Percentiles rank a stretch among this genome's conserved stretches.
Evolutionary conservation across 192 early-diverging fungal species (phyloP).

Genomic region (Phycomyces blakesleeanus): DNA sequence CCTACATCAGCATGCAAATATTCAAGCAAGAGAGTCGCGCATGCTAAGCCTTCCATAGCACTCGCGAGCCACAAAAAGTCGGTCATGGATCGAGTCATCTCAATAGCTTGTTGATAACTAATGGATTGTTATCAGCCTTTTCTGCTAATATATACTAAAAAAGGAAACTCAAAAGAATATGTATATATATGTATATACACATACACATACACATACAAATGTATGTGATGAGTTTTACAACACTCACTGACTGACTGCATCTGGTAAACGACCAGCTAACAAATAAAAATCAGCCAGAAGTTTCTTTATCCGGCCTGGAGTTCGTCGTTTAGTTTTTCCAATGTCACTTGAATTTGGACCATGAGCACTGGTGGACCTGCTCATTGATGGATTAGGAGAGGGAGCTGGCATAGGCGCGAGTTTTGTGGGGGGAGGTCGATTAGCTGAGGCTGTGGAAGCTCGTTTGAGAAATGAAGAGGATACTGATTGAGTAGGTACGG

Average conservation of each 20-base stretch:
- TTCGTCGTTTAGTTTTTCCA: slow-evolving; percentile 51
- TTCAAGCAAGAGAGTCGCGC: slow-evolving; percentile 55
- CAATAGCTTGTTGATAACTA: slow-evolving; percentile 67
- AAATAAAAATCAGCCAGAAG: slow-evolving; percentile 73
- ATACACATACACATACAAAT: too few species aligned
- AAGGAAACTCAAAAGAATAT: too few species aligned
- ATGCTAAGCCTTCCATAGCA: slow-evolving; percentile 66
- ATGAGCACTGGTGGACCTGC: slow-evolving; percentile 34
- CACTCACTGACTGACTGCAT: slow-evolving; percentile 61
- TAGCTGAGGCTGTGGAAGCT: slow-evolving; percentile 5
- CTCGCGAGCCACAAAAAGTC: slow-evolving; percentile 78
- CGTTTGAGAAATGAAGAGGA: slow-evolving; percentile 27
- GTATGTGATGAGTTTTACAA: background rate
- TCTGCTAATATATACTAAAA: too few species aligned
- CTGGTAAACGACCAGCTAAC: slow-evolving; percentile 69
- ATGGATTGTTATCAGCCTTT: background rate
- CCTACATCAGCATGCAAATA: slow-evolving; percentile 58
- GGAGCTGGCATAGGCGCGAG: slow-evolving; percentile 15
- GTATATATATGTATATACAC: too few species aligned
- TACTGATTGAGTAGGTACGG: slow-evolving; percentile 3
- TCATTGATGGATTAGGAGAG: slow-evolving; percentile 45
- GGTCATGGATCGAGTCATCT: slow-evolving; percentile 55
- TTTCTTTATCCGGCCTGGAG: slow-evolving; percentile 71
- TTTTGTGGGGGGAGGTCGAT: background rate
- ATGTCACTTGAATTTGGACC: slow-evolving; percentile 10